Percentiles rank a stretch among this genome's conserved stretches.
Evolutionary conservation across 352 stramenopile genomes (phyloP).

Genomic region (Globisporangium nodosum): DNA sequence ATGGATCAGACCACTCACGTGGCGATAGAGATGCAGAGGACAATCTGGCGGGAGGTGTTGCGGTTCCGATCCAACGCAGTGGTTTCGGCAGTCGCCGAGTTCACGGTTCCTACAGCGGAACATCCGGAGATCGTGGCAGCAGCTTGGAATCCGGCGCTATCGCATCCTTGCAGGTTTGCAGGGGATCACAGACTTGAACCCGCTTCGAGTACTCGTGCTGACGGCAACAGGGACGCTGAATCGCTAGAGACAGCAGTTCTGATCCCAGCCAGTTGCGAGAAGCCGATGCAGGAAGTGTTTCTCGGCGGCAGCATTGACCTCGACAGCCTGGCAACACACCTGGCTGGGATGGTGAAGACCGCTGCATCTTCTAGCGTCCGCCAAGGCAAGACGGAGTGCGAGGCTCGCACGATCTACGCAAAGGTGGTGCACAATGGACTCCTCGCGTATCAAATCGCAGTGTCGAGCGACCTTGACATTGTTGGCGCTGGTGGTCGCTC

Average conservation of each 20-base stretch:
- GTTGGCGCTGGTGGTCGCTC: not conserved
- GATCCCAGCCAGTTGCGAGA: conserved; percentile 19
- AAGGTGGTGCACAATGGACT: conserved; percentile 14
- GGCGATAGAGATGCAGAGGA: not conserved
- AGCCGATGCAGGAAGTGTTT: conserved; percentile 31
- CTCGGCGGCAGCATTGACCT: conserved; percentile 9
- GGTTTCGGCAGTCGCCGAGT: not conserved
- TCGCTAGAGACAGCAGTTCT: conserved; percentile 20
- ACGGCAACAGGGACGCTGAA: not conserved
- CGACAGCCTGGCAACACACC: not conserved
- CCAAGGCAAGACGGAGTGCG: not conserved
- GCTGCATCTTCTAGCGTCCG: not conserved
- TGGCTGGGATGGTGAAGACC: conserved; percentile 9
- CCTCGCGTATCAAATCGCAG: conserved; percentile 15
- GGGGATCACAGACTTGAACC: too few relatives aligned
- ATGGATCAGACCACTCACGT: not conserved
- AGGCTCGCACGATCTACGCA: not conserved
- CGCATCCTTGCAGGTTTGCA: not conserved
- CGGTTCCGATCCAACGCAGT: not conserved
- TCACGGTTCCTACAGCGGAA: not conserved
- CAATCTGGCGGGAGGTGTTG: conserved; percentile 5
- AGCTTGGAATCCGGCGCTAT: not conserved
- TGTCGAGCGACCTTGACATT: not conserved
- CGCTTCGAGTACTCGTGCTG: not conserved
- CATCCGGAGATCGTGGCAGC: not conserved